A percentile compares a stretch with the other conserved stretches of the same genome.
Conservation (phyloP, 1,139 yeast species). For the Ogataea hybrid region DNA sequence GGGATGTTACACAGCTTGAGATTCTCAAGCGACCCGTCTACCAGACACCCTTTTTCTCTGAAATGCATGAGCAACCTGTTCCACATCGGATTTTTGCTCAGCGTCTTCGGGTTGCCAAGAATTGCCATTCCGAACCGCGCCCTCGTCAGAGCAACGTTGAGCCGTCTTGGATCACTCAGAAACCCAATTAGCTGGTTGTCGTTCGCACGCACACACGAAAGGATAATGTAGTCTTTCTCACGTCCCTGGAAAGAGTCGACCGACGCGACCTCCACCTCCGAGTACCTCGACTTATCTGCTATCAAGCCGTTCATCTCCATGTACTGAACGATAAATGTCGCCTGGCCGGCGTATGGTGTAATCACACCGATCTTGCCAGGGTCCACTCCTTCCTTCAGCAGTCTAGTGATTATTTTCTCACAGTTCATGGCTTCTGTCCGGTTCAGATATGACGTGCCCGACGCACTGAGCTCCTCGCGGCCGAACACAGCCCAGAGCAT, state of each 20-base stretch:
- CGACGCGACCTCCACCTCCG: slow-evolving; percentile 81
- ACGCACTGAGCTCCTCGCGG: slow-evolving; percentile 79
- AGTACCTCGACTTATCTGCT: slow-evolving; percentile 60
- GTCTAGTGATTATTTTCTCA: slow-evolving; percentile 71
- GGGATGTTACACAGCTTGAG: slow-evolving; percentile 66
- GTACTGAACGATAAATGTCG: slow-evolving; percentile 77
- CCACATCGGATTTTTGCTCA: slow-evolving; percentile 76
- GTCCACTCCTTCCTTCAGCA: slow-evolving; percentile 75
- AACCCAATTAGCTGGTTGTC: slow-evolving; percentile 83
- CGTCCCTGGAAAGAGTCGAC: slow-evolving; percentile 98
- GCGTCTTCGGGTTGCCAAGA: slow-evolving; percentile 80
- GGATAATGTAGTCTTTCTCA: slow-evolving; percentile 85
- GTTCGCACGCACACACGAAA: slow-evolving; percentile 91
- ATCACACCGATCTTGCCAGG: slow-evolving; percentile 88
- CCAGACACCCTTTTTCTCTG: slow-evolving; percentile 82
- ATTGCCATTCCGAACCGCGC: slow-evolving; percentile 83
- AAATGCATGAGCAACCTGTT: slow-evolving; percentile 72
- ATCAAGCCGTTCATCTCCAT: slow-evolving; percentile 73
- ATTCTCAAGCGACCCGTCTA: slow-evolving; percentile 87
- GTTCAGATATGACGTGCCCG: slow-evolving; percentile 84
- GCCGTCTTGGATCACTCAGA: slow-evolving; percentile 82
- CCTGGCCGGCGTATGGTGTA: slow-evolving; percentile 94
- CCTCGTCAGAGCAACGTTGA: slow-evolving; percentile 90
- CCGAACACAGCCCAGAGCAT: slow-evolving; percentile 95
- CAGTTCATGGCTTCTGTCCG: slow-evolving; percentile 91